Evolutionary conservation across 2,329 filamentous ascomycete species (phyloP).

Genomic region (Drechslerella coelobrocha): DNA sequence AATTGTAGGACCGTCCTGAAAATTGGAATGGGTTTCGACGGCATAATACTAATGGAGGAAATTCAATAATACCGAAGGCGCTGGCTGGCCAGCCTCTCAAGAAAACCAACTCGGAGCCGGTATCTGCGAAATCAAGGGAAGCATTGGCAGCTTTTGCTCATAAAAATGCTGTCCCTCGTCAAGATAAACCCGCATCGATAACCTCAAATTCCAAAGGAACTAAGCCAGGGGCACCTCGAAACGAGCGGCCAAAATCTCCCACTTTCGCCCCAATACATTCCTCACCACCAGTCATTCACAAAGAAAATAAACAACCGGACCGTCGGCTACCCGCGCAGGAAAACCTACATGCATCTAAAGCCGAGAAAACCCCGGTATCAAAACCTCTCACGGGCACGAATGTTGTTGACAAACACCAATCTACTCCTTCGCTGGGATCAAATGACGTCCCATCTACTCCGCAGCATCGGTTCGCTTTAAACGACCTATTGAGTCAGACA

Average conservation of each 20-base stretch:
- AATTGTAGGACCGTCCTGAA: conserved; percentile 20
- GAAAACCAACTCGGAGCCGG: conserved; percentile 39
- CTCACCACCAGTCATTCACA: conserved; percentile 17
- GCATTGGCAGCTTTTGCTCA: conserved; percentile 30
- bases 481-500: conserved; percentile 35
- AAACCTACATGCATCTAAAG: background rate
- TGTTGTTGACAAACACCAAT: conserved; percentile 1
- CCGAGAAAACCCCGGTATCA: conserved; percentile 11
- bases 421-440: conserved; percentile 9
- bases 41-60: conserved; percentile 39
- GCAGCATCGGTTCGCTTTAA: conserved; percentile 42
- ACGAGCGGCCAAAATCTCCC: conserved; percentile 8
- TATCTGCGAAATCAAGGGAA: conserved; percentile 29
- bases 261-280: conserved; percentile 24
- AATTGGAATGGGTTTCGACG: conserved; percentile 43
- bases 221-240: conserved; percentile 3
- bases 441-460: conserved; percentile 41
- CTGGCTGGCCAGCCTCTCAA: conserved; percentile 49
- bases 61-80: conserved; percentile 34
- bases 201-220: conserved; percentile 6
- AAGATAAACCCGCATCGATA: conserved; percentile 2
- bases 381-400: conserved; percentile 3
- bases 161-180: conserved; percentile 12
- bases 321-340: conserved; percentile 1
- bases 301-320: conserved; percentile 13